These are phyloP conservation scores for Globisporangium irregulare DNA, from an alignment of 352 stramenopile genomes.

Conservation along the genomic window DNA sequence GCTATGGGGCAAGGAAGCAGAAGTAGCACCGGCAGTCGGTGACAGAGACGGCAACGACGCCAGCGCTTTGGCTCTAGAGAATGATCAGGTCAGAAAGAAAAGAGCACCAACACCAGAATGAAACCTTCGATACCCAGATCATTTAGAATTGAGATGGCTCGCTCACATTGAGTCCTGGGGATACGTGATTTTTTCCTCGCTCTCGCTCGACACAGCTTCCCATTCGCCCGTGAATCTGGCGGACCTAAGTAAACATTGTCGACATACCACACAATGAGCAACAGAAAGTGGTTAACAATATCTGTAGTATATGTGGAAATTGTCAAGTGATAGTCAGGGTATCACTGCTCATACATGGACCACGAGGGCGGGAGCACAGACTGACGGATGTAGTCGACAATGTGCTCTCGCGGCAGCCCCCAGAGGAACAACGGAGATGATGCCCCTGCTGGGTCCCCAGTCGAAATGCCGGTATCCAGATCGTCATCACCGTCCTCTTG, in stretches of 20 bases:
- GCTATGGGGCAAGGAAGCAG: neutral
- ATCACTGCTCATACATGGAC: constrained; percentile 37
- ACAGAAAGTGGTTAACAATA: neutral
- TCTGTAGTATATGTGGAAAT: neutral
- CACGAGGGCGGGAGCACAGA: constrained; percentile 66
- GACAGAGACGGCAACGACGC: constrained; percentile 15
- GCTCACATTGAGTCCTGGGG: constrained; percentile 10
- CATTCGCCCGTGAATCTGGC: constrained; percentile 36
- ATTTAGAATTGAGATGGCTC: neutral
- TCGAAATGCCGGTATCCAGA: neutral
- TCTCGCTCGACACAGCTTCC: constrained; percentile 30
- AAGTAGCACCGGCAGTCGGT: neutral
- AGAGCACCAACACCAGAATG: too few species aligned
- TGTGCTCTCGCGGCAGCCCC: constrained; percentile 65
- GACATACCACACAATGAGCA: neutral
- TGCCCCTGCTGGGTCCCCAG: too few species aligned
- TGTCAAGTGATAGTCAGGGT: neutral
- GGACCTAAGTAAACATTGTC: constrained; percentile 20
- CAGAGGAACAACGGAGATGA: constrained; percentile 48
- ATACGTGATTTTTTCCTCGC: constrained; percentile 12
- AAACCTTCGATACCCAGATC: neutral
- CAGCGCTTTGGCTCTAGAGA: constrained; percentile 10
- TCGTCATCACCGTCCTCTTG: neutral
- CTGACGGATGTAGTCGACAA: constrained; percentile 76
- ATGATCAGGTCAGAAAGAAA: neutral